Base-by-base conservation (phyloP, 2,329 filamentous ascomycete genomes). In the Fusarium marasasianum region DNA sequence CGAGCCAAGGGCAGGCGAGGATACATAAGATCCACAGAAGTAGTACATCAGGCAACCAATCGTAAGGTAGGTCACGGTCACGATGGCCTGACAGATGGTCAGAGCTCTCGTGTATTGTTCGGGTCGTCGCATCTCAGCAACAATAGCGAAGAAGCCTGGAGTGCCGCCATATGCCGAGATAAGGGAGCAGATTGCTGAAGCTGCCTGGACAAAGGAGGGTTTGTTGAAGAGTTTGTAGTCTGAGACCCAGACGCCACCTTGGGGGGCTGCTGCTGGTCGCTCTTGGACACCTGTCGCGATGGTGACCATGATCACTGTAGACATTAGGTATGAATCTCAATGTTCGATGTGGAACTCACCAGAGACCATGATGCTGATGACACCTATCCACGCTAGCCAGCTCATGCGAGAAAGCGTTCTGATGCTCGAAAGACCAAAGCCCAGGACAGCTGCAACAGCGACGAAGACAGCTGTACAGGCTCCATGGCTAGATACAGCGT, bases 1-100 rank as follows among this genome's bases (percentile, higher is more conserved):
- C 8, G 84, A 86, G 6, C 85, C 86, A 13, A 87, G 81, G 8
- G 85, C 84, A 0, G 85, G 86, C 0, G 84, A 86, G 0, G 85
- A 82, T 3, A 87, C 84, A 66, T 83, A 86, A 1, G 83, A 84
- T 2, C 86, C 85, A 65, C 84, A 86, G 72, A 79, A 87, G 54
- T 83, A 82, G 78, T 87, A 87, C 14, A 87, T 82, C 1, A 86
- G 80, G 6, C 80, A 70, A 7, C 79, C 79, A 3, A 84, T 80
- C 2, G 77, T 66, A 11, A 80, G 56, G n/a, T 83, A 83, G 9
- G 80, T 80, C 4, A 80, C 54, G 2, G 81, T 76, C 3, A 84
- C 75, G 0, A 67, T 77, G 60, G 31, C 72, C 66, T 72, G 78
- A 54, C 76, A 80, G 4, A 80, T 56, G 8, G 79, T 24, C 2